phyloP scores from a whole-genome alignment of 768 basidiomycete species.

The Albatrellus ellisii region DNA sequence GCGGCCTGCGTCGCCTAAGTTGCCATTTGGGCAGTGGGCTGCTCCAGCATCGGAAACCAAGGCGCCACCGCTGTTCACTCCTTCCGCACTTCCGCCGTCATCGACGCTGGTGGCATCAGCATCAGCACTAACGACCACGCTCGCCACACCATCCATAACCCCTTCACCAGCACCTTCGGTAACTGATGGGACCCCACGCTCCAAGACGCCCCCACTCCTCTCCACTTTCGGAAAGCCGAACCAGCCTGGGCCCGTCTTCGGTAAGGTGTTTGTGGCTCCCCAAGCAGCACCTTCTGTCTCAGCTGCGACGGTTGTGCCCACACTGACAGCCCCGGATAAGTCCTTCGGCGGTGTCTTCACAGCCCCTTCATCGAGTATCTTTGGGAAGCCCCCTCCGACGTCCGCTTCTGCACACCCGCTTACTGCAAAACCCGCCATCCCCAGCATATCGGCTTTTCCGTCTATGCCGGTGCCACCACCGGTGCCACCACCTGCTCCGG shows the following conservation, averaged over 20 bases:
- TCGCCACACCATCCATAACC: background rate
- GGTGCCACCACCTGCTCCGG: background rate
- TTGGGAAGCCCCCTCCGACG: background rate
- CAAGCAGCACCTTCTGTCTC: background rate
- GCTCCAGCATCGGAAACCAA: background rate
- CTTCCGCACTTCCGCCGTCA: constrained; percentile 1
- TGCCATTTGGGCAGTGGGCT: constrained; percentile 20
- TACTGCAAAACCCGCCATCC: background rate
- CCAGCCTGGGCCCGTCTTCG: background rate
- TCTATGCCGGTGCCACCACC: constrained; percentile 3
- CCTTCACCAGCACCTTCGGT: background rate
- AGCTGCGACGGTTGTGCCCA: background rate
- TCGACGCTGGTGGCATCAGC: constrained; percentile 2
- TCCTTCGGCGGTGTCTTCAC: background rate
- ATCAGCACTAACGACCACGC: background rate
- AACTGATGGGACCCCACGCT: constrained; percentile 14
- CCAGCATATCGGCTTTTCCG: constrained; percentile 1
- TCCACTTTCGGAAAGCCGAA: background rate
- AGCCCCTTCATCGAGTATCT: background rate
- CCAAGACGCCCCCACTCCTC: constrained; percentile 29
- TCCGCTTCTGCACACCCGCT: background rate
- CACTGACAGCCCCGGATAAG: background rate
- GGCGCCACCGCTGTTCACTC: constrained; percentile 4
- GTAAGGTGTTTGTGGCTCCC: background rate
- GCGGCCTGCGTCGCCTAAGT: constrained; percentile 29